Conservation (phyloP, 2,329 filamentous ascomycete genomes). For the Cladosporium halotolerans region DNA sequence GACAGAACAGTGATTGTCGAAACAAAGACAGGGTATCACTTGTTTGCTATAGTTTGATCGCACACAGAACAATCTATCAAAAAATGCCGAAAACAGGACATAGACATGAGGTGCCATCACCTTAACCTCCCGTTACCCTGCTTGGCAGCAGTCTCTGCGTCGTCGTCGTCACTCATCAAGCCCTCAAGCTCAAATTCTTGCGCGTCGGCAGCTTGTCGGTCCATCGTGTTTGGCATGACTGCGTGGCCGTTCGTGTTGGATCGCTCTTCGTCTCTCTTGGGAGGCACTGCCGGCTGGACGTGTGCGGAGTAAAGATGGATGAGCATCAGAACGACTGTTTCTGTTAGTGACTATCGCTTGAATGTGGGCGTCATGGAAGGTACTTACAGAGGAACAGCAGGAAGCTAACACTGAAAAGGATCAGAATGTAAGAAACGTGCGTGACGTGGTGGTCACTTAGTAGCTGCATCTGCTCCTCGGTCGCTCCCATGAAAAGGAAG, state of each 20-base stretch:
- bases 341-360: background rate
- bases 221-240: constrained; percentile 34
- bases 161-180: constrained; percentile 82
- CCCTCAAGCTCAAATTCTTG: constrained; percentile 93
- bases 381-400: constrained; percentile 75
- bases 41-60: too few species aligned
- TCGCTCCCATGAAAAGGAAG: constrained; percentile 96
- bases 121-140: constrained; percentile 1
- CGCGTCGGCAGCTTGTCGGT: constrained; percentile 64
- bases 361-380: background rate
- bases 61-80: too few species aligned
- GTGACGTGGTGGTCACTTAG: constrained; percentile 69
- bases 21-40: too few species aligned
- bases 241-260: constrained; percentile 39
- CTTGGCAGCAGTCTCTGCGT: constrained; percentile 31
- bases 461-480: constrained; percentile 88
- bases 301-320: constrained; percentile 73
- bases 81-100: too few species aligned
- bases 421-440: constrained; percentile 86
- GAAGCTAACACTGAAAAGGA: constrained; percentile 85
- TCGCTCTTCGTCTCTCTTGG: constrained; percentile 28
- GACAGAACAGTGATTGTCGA: too few species aligned
- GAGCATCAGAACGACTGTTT: constrained; percentile 69
- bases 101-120: background rate
- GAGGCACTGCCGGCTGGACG: constrained; percentile 37